phyloP scores from a whole-genome alignment of 768 basidiomycete genomes.

The Auricularia heimuer region DNA sequence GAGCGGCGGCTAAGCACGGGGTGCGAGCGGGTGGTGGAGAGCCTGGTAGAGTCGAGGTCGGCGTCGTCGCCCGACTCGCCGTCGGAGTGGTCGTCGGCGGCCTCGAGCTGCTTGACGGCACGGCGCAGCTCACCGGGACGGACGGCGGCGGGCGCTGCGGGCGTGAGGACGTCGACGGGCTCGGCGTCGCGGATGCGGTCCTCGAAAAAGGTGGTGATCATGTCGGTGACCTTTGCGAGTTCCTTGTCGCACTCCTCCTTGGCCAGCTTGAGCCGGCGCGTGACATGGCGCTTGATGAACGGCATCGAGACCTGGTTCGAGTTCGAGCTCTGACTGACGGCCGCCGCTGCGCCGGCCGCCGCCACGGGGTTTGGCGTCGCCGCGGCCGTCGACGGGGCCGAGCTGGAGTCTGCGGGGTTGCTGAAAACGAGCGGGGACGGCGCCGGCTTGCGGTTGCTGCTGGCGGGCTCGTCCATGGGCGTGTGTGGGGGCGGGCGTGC shows the following conservation, averaged over 20 bases:
- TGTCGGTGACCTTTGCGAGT: conserved; percentile 85
- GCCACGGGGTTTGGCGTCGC: conserved; percentile 1
- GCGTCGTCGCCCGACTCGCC: conserved; percentile 36
- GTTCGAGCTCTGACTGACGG: conserved; percentile 32
- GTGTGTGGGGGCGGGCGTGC: background rate
- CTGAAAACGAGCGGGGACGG: background rate
- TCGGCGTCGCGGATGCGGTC: conserved; percentile 74
- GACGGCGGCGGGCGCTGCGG: background rate
- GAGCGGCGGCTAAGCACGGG: background rate
- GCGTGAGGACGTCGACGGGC: conserved; percentile 21
- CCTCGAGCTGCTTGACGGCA: conserved; percentile 25
- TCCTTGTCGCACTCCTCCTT: conserved; percentile 97
- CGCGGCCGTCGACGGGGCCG: conserved; percentile 1
- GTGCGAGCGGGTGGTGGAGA: conserved; percentile 7
- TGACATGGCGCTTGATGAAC: conserved; percentile 87
- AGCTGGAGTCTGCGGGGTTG: background rate
- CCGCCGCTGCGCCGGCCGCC: conserved; percentile 24
- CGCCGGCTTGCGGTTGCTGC: background rate
- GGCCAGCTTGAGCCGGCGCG: conserved; percentile 82
- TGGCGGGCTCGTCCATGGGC: background rate
- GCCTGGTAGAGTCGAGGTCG: background rate
- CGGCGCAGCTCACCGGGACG: conserved; percentile 1
- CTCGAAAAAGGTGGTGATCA: conserved; percentile 92
- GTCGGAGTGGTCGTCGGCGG: conserved; percentile 9
- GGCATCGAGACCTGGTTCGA: conserved; percentile 84